Percentiles rank a stretch among this genome's conserved stretches.
These are phyloP conservation scores for Mortierella antarctica DNA, from an alignment of 192 early-diverging fungal genomes.

Conservation along the genomic window DNA sequence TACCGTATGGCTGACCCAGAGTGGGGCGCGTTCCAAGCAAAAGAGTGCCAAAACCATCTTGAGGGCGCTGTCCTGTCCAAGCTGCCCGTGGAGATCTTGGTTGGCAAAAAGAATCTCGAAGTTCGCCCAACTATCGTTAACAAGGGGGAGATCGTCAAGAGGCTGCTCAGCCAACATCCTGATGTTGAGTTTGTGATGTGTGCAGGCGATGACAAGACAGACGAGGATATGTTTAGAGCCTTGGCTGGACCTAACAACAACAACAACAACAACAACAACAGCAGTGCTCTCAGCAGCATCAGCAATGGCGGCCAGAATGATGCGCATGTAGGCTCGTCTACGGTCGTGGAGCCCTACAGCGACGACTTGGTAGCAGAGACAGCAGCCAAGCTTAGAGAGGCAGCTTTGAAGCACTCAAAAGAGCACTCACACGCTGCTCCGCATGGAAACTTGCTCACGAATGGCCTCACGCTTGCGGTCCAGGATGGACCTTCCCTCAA, in stretches of 20 bases:
- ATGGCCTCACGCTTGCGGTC: background rate
- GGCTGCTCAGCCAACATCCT: conserved; percentile 71
- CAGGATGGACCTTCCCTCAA: background rate
- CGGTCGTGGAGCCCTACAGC: conserved; percentile 27
- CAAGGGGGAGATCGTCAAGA: conserved; percentile 97
- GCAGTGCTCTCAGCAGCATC: background rate
- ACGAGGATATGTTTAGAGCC: conserved; percentile 96
- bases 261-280: conserved; percentile 31
- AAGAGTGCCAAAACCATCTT: conserved; percentile 97
- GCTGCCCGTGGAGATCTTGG: conserved; percentile 93
- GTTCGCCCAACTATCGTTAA: conserved; percentile 91
- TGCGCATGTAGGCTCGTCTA: background rate
- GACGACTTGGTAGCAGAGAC: conserved; percentile 34
- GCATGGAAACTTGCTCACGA: conserved; percentile 2
- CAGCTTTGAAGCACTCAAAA: conserved; percentile 20
- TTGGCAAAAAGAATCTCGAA: conserved; percentile 98
- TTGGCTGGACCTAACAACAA: conserved; percentile 54
- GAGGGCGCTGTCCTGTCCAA: conserved; percentile 93
- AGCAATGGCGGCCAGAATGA: background rate
- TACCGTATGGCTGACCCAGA: conserved; percentile 95
- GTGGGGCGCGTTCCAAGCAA: conserved; percentile 96
- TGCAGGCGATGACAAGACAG: conserved; percentile 96
- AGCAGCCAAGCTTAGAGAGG: conserved; percentile 30
- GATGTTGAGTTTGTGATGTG: conserved; percentile 93
- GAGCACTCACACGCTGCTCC: conserved; percentile 13